Conservation (phyloP, 2,329 filamentous ascomycete species). For the Dothiorella sarmentorum region DNA sequence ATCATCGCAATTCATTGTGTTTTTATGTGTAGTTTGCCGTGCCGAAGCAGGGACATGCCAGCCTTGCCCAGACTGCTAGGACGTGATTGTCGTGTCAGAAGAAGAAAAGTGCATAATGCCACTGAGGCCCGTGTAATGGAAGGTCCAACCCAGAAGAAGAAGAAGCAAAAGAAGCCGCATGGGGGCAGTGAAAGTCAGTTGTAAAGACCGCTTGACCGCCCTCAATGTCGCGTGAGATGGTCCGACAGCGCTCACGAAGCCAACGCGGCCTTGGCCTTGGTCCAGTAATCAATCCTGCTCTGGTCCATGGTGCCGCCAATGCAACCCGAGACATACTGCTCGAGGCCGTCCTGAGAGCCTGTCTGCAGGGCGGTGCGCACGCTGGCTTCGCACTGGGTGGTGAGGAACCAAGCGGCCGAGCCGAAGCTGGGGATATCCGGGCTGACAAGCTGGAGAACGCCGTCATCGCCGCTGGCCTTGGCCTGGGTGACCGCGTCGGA, state of each 20-base stretch:
- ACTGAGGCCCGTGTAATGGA: background rate
- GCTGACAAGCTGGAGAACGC: slow-evolving; percentile 52
- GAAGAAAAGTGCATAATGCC: background rate
- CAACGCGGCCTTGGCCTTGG: slow-evolving; percentile 10
- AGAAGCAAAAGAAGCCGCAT: background rate
- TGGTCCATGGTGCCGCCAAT: slow-evolving; percentile 16
- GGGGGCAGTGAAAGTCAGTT: background rate
- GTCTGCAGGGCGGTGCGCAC: slow-evolving; percentile 44
- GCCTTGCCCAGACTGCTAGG: background rate
- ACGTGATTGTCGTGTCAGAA: background rate
- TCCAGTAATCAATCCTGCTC: slow-evolving; percentile 11
- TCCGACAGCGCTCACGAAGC: background rate
- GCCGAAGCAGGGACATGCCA: background rate
- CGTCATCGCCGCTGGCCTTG: slow-evolving; percentile 36
- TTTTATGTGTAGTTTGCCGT: background rate
- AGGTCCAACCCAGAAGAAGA: background rate
- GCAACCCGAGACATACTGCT: slow-evolving; percentile 46
- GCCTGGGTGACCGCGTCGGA: slow-evolving; percentile 30
- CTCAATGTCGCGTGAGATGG: background rate
- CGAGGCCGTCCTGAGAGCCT: slow-evolving; percentile 51
- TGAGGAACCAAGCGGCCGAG: slow-evolving; percentile 60
- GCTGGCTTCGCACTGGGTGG: slow-evolving; percentile 49
- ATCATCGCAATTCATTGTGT: background rate
- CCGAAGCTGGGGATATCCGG: slow-evolving; percentile 53
- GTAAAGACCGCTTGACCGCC: background rate